Conservation (phyloP, 306 rosid species). For the Dryas drummondii region DNA sequence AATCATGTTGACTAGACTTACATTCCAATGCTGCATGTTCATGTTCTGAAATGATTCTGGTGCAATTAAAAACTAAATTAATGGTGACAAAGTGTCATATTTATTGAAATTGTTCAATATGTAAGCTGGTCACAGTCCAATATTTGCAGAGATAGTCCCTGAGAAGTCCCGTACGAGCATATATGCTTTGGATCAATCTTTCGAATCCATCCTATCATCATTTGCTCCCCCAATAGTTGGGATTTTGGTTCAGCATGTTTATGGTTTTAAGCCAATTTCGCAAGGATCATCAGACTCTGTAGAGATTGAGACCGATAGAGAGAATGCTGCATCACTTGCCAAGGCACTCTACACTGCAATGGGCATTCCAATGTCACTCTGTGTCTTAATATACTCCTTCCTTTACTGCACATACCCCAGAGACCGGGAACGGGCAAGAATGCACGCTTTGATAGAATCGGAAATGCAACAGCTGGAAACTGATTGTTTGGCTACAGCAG, state of each 20-base stretch:
- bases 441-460: slow-evolving; percentile 57
- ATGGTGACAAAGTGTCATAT: background rate
- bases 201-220: slow-evolving; percentile 65
- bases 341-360: slow-evolving; percentile 74
- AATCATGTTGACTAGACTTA: background rate
- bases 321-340: slow-evolving; percentile 75
- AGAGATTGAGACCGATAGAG: slow-evolving; percentile 61
- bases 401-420: slow-evolving; percentile 78
- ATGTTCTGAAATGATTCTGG: background rate
- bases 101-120: slow-evolving; percentile 13
- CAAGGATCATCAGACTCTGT: slow-evolving; percentile 52
- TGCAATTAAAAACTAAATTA: background rate
- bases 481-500: slow-evolving; percentile 18
- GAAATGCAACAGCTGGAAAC: slow-evolving; percentile 61
- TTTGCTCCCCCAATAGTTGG: slow-evolving; percentile 89
- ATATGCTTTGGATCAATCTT: slow-evolving; percentile 76
- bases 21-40: background rate
- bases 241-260: slow-evolving; percentile 66
- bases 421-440: slow-evolving; percentile 78
- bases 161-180: slow-evolving; percentile 77
- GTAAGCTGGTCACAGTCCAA: slow-evolving; percentile 59
- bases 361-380: slow-evolving; percentile 60
- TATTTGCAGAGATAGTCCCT: slow-evolving; percentile 95
- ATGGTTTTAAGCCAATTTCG: slow-evolving; percentile 63
- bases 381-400: slow-evolving; percentile 67